Evolutionary conservation across 306 rosid species (phyloP), one percentile per base, ranked within the genome.

Genomic region (Medicago lupulina): DNA sequence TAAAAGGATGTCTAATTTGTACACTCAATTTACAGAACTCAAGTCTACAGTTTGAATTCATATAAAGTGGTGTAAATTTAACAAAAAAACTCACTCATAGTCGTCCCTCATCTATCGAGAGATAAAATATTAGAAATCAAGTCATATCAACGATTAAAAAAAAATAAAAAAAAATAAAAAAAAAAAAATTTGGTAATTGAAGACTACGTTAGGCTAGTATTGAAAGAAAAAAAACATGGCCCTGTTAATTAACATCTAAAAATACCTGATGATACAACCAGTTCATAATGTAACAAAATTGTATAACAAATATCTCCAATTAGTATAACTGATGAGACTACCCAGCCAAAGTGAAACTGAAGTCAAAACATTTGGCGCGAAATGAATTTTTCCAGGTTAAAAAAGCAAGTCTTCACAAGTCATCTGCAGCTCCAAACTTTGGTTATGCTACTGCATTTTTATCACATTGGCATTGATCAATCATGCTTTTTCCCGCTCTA

Each of bases 211-310:
- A 0, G 36, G 59, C 21, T 12, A 46, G 1, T 44, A 28, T 28
- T 28, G 28, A 4, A 46, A 6, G 23, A 5, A 19, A 46, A 6
- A 40, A 51, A 70, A 53, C 11, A 57, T 46, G 67, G 12, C 25
- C 16, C 18, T 46, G 69, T 18, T 51, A 68, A 78, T 7, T 49
- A 59, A 21, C 28, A 82, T 63, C 60, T 63, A 43, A 9, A 58
- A 15, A 7, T 15, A 57, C 19, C 58, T 79, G 2, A 83, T 39
- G 16, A 77, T 75, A 83, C 81, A 77, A 46, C 49, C 21, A 71
- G 72, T 75, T 64, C 13, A 28, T 51, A 53, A 71, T 17, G 73
- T 21, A 46, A 38, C 79, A 58, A 34, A 73, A 53, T 63, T 19
- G 46, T 59, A 66, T 55, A 71, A 34, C 53, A 13, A 75, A 70